Percentiles rank a stretch among this genome's conserved stretches.
phyloP scores from a whole-genome alignment of 768 basidiomycete species.

The Austroboletus eburneus region DNA sequence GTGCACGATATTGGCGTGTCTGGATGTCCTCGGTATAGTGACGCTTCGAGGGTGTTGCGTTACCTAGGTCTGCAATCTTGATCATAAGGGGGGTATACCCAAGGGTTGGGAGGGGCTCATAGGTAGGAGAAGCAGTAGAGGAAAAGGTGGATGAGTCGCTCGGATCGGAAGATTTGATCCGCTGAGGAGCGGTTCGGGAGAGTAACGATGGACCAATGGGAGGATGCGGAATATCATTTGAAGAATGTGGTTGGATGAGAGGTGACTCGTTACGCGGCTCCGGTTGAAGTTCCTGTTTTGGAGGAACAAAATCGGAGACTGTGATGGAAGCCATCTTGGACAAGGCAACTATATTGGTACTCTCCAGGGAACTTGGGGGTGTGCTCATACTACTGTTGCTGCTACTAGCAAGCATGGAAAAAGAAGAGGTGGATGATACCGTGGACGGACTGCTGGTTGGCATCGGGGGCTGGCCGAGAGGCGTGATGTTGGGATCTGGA shows the following conservation, averaged over 20 bases:
- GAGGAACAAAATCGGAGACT: constrained; percentile 8
- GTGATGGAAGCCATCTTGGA: constrained; percentile 26
- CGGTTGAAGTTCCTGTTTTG: not conserved
- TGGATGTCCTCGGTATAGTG: constrained; percentile 96
- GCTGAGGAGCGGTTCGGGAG: constrained; percentile 56
- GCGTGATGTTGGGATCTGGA: not conserved
- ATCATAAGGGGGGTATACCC: constrained; percentile 56
- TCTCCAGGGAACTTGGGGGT: constrained; percentile 49
- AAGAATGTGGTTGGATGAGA: constrained; percentile 23
- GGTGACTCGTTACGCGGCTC: constrained; percentile 14
- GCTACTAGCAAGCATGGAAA: constrained; percentile 32
- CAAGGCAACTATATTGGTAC: constrained; percentile 37
- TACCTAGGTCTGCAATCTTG: constrained; percentile 93
- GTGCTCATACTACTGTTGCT: constrained; percentile 42
- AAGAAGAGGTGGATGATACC: constrained; percentile 42
- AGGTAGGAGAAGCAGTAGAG: constrained; percentile 18
- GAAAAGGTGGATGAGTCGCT: constrained; percentile 19
- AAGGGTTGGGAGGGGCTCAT: constrained; percentile 21
- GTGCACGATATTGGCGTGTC: constrained; percentile 92
- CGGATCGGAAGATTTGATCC: constrained; percentile 15
- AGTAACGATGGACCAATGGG: constrained; percentile 50
- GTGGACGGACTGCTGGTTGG: constrained; percentile 35
- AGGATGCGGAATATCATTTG: constrained; percentile 17
- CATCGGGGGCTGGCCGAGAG: constrained; percentile 14
- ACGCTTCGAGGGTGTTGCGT: constrained; percentile 85